Percentiles rank a stretch among this genome's conserved stretches.
Evolutionary conservation across 2,329 filamentous ascomycete species (phyloP).

Genomic region (Aureobasidium sp.): DNA sequence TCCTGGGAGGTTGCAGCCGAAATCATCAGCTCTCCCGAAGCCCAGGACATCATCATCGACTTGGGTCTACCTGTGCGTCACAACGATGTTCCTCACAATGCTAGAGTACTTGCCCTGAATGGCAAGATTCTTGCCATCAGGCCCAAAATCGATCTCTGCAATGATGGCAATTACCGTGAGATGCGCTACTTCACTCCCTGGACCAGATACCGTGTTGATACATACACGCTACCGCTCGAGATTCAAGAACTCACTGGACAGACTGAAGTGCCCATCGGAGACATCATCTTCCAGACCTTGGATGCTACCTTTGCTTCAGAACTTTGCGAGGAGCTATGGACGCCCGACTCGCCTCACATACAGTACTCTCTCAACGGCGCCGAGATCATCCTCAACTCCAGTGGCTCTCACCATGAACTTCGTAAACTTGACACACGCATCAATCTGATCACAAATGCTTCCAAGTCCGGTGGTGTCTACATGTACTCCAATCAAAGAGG

Average conservation of each 20-base stretch:
- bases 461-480: slow-evolving; percentile 54
- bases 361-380: slow-evolving; percentile 58
- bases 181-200: slow-evolving; percentile 53
- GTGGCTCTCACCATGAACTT: slow-evolving; percentile 58
- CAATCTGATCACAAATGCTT: slow-evolving; percentile 57
- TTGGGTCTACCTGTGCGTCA: slow-evolving; percentile 49
- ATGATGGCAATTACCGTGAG: slow-evolving; percentile 53
- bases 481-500: slow-evolving; percentile 54
- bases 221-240: slow-evolving; percentile 54
- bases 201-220: slow-evolving; percentile 50
- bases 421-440: slow-evolving; percentile 56
- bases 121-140: slow-evolving; percentile 62
- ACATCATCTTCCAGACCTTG: slow-evolving; percentile 51
- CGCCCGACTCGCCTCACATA: slow-evolving; percentile 48
- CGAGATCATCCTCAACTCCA: slow-evolving; percentile 53
- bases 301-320: slow-evolving; percentile 57
- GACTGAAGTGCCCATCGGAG: slow-evolving; percentile 55
- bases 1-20: slow-evolving; percentile 52
- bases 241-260: slow-evolving; percentile 50
- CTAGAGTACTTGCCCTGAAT: slow-evolving; percentile 55
- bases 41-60: slow-evolving; percentile 55
- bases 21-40: slow-evolving; percentile 52
- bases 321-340: slow-evolving; percentile 62
- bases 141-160: slow-evolving; percentile 62
- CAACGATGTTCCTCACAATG: slow-evolving; percentile 55